Conservation (phyloP, 345 rosid genomes). For the Pugionium cornutum region DNA sequence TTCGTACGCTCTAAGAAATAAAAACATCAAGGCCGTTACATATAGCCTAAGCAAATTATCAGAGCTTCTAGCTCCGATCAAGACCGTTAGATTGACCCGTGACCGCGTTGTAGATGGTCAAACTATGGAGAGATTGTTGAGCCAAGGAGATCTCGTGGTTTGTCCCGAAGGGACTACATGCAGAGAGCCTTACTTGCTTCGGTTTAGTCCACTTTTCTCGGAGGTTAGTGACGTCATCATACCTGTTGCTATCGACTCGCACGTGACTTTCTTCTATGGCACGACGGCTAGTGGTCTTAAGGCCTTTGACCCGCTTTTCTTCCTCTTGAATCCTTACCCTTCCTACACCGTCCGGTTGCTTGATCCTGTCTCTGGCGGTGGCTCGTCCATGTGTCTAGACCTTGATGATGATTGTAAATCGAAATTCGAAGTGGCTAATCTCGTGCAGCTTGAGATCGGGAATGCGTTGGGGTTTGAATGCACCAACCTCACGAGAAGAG, state of each 20-base stretch:
- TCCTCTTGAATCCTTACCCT: conserved; percentile 47
- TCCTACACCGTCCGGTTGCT: conserved; percentile 36
- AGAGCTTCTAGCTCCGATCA: conserved; percentile 52
- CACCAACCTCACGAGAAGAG: conserved; percentile 57
- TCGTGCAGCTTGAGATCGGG: conserved; percentile 51
- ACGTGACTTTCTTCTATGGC: conserved; percentile 55
- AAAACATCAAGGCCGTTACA: conserved; percentile 51
- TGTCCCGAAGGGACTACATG: conserved; percentile 74
- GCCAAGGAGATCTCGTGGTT: conserved; percentile 49
- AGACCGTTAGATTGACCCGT: conserved; percentile 45
- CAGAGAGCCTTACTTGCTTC: conserved; percentile 59
- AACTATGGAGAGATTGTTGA: conserved; percentile 41
- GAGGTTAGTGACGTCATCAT: conserved; percentile 54
- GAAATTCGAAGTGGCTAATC: conserved; percentile 52
- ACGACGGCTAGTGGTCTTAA: conserved; percentile 60
- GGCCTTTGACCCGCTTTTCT: conserved; percentile 51
- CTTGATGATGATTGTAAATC: conserved; percentile 27
- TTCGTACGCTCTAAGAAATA: conserved; percentile 35
- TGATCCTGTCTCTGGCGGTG: conserved; percentile 31
- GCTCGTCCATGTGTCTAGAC: conserved; percentile 28
- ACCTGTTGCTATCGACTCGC: conserved; percentile 51
- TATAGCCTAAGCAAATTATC: conserved; percentile 52
- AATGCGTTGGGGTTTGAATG: conserved; percentile 53
- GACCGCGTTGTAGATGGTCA: conserved; percentile 45
- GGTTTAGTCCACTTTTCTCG: conserved; percentile 63